phyloP scores from a whole-genome alignment of 805 yeast genomes.

The Candida fluviatilis region DNA sequence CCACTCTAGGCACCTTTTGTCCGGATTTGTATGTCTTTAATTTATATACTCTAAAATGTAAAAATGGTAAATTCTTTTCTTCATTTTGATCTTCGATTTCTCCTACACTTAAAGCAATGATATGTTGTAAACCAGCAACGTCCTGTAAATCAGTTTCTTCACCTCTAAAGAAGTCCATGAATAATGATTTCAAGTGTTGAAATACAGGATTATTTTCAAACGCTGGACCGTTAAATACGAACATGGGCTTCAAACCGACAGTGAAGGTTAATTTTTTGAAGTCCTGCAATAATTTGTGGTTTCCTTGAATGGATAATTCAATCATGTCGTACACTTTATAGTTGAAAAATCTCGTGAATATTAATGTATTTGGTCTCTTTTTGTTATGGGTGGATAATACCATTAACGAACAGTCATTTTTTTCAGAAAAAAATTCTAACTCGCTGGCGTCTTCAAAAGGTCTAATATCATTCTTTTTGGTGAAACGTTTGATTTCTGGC shows the following conservation, averaged over 20 bases:
- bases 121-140: slow-evolving; percentile 91
- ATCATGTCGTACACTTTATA: slow-evolving; percentile 91
- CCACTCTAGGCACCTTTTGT: slow-evolving; percentile 90
- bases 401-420: slow-evolving; percentile 84
- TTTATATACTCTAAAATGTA: slow-evolving; percentile 88
- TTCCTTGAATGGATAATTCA: slow-evolving; percentile 70
- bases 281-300: slow-evolving; percentile 67
- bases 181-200: slow-evolving; percentile 80
- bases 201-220: slow-evolving; percentile 87
- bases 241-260: slow-evolving; percentile 91
- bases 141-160: slow-evolving; percentile 79
- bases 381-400: slow-evolving; percentile 79
- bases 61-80: slow-evolving; percentile 71
- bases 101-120: slow-evolving; percentile 74
- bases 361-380: slow-evolving; percentile 88
- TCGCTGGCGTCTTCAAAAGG: slow-evolving; percentile 90
- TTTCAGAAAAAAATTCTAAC: slow-evolving; percentile 89
- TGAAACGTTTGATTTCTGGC: slow-evolving; percentile 83
- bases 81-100: slow-evolving; percentile 78
- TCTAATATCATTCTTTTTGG: slow-evolving; percentile 80
- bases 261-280: slow-evolving; percentile 78
- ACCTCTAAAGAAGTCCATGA: slow-evolving; percentile 87
- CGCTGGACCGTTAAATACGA: slow-evolving; percentile 85
- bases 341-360: slow-evolving; percentile 86
- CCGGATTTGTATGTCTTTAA: slow-evolving; percentile 77